Conservation (phyloP, 441 rosid genomes). For the Rhodomyrtus psidioides region DNA sequence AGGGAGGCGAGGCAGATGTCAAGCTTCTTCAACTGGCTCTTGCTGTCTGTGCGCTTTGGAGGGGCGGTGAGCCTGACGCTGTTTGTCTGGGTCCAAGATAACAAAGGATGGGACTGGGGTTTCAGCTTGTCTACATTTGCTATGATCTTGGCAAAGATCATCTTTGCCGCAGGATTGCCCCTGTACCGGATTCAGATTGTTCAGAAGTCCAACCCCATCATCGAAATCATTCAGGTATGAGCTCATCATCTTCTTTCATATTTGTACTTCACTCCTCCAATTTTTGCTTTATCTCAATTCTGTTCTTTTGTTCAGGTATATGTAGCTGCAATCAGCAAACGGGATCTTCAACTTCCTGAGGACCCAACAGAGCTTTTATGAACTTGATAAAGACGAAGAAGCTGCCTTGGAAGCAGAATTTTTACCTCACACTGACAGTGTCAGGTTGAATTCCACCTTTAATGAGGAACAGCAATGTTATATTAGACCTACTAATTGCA, state of each 20-base stretch:
- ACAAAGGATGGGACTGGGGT: slow-evolving; percentile 57
- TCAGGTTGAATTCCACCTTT: slow-evolving; percentile 20
- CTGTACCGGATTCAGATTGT: slow-evolving; percentile 29
- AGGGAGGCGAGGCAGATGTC: slow-evolving; percentile 40
- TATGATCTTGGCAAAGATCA: slow-evolving; percentile 25
- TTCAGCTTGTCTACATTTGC: slow-evolving; percentile 23
- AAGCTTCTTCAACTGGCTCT: slow-evolving; percentile 39
- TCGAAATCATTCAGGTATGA: slow-evolving; percentile 39
- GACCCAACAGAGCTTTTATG: slow-evolving; percentile 38
- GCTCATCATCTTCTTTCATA: background rate
- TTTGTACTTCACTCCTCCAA: background rate
- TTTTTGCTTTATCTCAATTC: background rate
- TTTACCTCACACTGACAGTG: slow-evolving; percentile 33
- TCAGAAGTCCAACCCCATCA: slow-evolving; percentile 24
- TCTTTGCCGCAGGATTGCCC: slow-evolving; percentile 30
- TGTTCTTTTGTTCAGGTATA: slow-evolving; percentile 24
- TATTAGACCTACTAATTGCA: background rate
- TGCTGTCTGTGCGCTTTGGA: slow-evolving; percentile 29
- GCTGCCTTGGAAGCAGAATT: slow-evolving; percentile 28
- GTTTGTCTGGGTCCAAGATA: slow-evolving; percentile 43
- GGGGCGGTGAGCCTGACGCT: slow-evolving; percentile 35
- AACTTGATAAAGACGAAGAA: slow-evolving; percentile 31
- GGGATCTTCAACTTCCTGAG: slow-evolving; percentile 38
- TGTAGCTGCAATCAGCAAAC: slow-evolving; percentile 39
- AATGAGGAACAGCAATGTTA: background rate